Evolutionary conservation across 805 yeast genomes (phyloP).

Genomic region (Candida ficus): DNA sequence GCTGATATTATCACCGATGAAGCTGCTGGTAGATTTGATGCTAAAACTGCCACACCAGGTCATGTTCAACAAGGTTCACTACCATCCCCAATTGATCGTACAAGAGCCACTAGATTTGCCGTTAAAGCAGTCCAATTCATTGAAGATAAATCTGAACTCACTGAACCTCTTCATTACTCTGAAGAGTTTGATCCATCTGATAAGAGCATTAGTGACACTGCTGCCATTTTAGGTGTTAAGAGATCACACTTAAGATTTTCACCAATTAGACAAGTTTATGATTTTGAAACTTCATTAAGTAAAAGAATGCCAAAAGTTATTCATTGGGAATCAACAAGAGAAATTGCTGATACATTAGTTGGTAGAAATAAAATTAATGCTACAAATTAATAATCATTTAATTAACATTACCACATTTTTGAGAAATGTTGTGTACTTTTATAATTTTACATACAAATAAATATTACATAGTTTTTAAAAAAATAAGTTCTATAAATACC

Average conservation of each 20-base stretch:
- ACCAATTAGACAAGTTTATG: conserved; percentile 71
- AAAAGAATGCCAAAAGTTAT: conserved; percentile 85
- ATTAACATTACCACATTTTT: too few species aligned
- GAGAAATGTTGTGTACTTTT: too few species aligned
- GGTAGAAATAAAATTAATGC: conserved; percentile 43
- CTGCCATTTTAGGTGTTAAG: conserved; percentile 79
- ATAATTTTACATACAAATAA: too few species aligned
- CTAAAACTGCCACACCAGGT: conserved; percentile 79
- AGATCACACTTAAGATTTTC: conserved; percentile 73
- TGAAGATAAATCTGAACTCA: conserved; percentile 38
- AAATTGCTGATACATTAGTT: conserved; percentile 78
- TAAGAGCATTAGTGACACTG: conserved; percentile 43
- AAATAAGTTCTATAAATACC: not conserved
- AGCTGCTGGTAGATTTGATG: conserved; percentile 62
- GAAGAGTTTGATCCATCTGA: conserved; percentile 38
- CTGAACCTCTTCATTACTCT: conserved; percentile 40
- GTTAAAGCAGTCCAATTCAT: conserved; percentile 65
- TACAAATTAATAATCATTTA: too few species aligned
- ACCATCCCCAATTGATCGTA: conserved; percentile 76
- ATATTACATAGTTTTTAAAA: too few species aligned
- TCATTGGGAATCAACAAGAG: conserved; percentile 75
- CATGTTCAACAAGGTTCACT: conserved; percentile 83
- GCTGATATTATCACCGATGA: conserved; percentile 65
- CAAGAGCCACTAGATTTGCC: conserved; percentile 67
- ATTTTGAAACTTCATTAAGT: conserved; percentile 75